Conservation (phyloP, 768 basidiomycete genomes). For the Boletus rubroflammeus region DNA sequence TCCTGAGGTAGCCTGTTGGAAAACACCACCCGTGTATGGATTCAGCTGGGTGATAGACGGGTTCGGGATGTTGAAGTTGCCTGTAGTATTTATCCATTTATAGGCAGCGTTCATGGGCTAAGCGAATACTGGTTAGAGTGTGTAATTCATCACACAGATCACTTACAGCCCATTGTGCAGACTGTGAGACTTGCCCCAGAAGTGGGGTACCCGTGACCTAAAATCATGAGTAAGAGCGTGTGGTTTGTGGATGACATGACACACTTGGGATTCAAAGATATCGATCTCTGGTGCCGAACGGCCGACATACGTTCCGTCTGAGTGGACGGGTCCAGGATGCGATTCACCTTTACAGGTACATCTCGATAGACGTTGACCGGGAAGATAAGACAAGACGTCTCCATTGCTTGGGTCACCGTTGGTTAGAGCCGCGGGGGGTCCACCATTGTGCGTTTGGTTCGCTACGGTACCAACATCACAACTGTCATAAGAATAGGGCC, state of each 20-base stretch:
- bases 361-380: constrained; percentile 80
- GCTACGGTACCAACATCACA: constrained; percentile 92
- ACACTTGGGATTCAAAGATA: constrained; percentile 79
- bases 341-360: constrained; percentile 86
- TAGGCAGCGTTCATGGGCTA: constrained; percentile 80
- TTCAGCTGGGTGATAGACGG: constrained; percentile 51
- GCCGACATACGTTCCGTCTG: constrained; percentile 76
- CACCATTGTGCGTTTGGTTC: constrained; percentile 76
- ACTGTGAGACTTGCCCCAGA: constrained; percentile 73
- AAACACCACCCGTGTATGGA: constrained; percentile 68
- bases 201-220: constrained; percentile 36
- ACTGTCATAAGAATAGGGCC: constrained; percentile 79
- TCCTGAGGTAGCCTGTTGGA: constrained; percentile 80
- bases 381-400: constrained; percentile 72
- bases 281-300: constrained; percentile 89
- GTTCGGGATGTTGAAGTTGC: constrained; percentile 57
- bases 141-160: not conserved
- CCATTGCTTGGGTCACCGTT: constrained; percentile 55
- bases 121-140: constrained; percentile 10
- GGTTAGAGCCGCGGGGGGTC: constrained; percentile 55
- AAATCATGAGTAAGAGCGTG: constrained; percentile 13
- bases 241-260: not conserved
- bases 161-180: constrained; percentile 76
- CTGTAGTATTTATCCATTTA: constrained; percentile 59
- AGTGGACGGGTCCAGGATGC: constrained; percentile 81